A percentile compares a stretch with the other conserved stretches of the same genome.
These are phyloP conservation scores for Noccaea bulbosa DNA, from an alignment of 345 rosid species.

Conservation along the genomic window DNA sequence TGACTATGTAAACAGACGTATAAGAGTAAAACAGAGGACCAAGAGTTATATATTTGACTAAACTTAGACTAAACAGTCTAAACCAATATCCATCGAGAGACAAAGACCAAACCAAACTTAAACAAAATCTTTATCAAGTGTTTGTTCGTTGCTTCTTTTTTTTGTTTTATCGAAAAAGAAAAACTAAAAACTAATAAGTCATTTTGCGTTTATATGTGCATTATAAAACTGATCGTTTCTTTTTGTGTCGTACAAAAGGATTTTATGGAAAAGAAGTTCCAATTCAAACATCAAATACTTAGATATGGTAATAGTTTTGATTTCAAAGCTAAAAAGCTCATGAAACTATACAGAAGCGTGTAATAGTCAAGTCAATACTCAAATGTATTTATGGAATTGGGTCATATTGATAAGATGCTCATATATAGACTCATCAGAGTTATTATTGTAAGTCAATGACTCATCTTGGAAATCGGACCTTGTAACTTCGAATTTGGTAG, in stretches of 20 bases:
- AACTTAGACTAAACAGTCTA: neutral
- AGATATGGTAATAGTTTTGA: slow-evolving; percentile 1
- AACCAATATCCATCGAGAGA: neutral
- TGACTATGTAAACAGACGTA: neutral
- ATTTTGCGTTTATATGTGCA: slow-evolving; percentile 4
- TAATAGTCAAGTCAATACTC: slow-evolving; percentile 30
- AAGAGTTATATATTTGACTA: slow-evolving; percentile 28
- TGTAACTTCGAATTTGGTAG: slow-evolving; percentile 2
- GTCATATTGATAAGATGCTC: slow-evolving; percentile 10
- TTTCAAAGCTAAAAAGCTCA: neutral
- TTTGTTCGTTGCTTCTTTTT: neutral
- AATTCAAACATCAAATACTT: neutral
- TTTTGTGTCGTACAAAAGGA: neutral
- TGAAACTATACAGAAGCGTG: slow-evolving; percentile 9
- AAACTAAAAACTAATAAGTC: neutral
- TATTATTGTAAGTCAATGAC: slow-evolving; percentile 11
- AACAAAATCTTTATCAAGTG: neutral
- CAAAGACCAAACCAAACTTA: slow-evolving; percentile 31
- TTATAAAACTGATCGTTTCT: neutral
- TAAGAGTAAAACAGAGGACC: slow-evolving; percentile 26
- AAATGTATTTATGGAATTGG: slow-evolving; percentile 4
- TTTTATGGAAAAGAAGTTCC: neutral
- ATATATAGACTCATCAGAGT: slow-evolving; percentile 12
- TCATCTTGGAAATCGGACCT: slow-evolving; percentile 22
- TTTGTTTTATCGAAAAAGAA: too few species aligned